phyloP scores from a whole-genome alignment of 176 grass and related monocot genomes.

The Oryza meridionalis region DNA sequence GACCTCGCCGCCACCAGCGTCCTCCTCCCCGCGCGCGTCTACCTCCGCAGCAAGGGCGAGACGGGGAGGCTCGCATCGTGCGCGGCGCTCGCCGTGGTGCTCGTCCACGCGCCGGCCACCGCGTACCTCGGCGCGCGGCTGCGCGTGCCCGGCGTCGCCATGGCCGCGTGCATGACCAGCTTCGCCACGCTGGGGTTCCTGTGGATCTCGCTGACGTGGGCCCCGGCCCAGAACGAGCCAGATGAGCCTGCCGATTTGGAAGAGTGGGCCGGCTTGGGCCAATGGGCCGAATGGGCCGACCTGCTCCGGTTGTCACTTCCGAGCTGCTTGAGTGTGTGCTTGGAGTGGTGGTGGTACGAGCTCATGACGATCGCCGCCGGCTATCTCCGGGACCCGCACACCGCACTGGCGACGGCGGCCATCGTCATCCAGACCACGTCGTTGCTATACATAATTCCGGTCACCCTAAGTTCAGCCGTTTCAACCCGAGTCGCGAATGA shows the following conservation, averaged over 20 bases:
- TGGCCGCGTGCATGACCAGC: background rate
- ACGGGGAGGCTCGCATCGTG: background rate
- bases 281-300: background rate
- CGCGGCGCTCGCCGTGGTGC: background rate
- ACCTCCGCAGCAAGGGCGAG: background rate
- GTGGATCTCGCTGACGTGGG: background rate
- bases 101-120: background rate
- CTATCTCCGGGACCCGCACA: background rate
- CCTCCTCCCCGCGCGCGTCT: background rate
- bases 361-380: conserved; percentile 34
- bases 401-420: conserved; percentile 13
- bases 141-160: conserved; percentile 6
- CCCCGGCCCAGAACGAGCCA: background rate
- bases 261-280: fast-evolving
- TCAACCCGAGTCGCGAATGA: conserved; percentile 27
- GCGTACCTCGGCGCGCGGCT: background rate
- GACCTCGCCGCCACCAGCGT: background rate
- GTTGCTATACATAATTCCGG: conserved; percentile 15
- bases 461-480: conserved; percentile 12
- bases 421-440: conserved; percentile 38
- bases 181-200: background rate
- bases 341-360: conserved; percentile 56
- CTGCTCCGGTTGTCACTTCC: background rate
- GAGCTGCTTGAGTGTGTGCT: conserved; percentile 11
- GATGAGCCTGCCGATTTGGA: background rate